Evolutionary conservation across 108 stramenopile genomes (phyloP), one percentile per base, ranked within the genome.

Genomic region (Heterococcus sp.): DNA sequence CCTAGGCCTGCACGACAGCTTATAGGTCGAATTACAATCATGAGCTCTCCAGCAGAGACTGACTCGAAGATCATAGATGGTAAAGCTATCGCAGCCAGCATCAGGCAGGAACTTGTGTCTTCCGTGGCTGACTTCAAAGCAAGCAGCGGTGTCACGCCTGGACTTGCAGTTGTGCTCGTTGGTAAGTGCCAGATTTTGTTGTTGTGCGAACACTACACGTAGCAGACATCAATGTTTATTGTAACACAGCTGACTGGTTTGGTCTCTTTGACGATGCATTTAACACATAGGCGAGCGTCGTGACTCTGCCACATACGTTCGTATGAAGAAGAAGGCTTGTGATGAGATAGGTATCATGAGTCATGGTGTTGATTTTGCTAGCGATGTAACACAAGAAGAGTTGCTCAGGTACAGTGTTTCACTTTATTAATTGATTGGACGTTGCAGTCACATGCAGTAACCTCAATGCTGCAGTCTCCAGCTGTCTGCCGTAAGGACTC

Each of bases 321-420:
- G 95, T 2, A 96, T 96, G 95, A 99, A 99, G 86, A 93, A 93
- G 80, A 95, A 93, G 85, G 98, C 98, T 5, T 95, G 95, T 77
- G 91, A 84, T 4, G 93, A 95, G 74, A 72, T 88, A 5, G 87
- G 86, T 28, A 37, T 86, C 31, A 33, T 21, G 38, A 91, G 91
- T 38, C 93, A 92, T 88, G 90, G 92, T 28, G 88, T 89, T 77
- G 91, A 93, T 65, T 94, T 92, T 75, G 89, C 90, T 2, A 92
- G 87, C 21, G 84, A 76, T 38, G 92, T 93, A 1, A 92, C 94
- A 32, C 87, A 98, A 84, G 90, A 8, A 88, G 85, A 70, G 91
- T 63, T 2, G 67, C 1, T 29, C 32, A 2, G n/a, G n/a, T n/a
- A n/a, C 27, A 26, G 4, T 80, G 21, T 63, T 32, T n/a, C 73